phyloP scores from a whole-genome alignment of 352 stramenopile species.

The Phytophthora litchii region DNA sequence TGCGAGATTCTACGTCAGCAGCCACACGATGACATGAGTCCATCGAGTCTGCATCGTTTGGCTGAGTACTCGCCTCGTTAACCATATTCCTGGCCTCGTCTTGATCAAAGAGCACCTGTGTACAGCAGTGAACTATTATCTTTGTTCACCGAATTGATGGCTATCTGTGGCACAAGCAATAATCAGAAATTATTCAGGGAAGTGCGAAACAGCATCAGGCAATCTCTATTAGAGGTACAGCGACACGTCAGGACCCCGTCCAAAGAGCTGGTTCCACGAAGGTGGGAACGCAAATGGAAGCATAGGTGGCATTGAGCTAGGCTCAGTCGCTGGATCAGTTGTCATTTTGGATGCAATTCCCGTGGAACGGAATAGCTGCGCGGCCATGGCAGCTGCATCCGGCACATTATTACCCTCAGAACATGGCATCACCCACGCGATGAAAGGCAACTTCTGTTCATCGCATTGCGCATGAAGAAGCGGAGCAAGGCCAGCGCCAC shows the following conservation, averaged over 20 bases:
- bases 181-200: conserved; percentile 5
- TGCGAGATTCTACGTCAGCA: conserved; percentile 4
- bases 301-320: conserved; percentile 8
- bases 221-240: conserved; percentile 56
- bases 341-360: conserved; percentile 21
- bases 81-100: conserved; percentile 2
- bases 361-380: conserved; percentile 57
- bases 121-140: too few relatives aligned
- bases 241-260: conserved; percentile 55
- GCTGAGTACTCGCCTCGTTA: background rate
- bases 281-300: conserved; percentile 56
- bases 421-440: conserved; percentile 72
- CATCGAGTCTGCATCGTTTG: background rate
- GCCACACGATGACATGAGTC: conserved; percentile 1
- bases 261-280: conserved; percentile 75
- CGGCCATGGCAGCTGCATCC: conserved; percentile 61
- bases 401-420: conserved; percentile 84
- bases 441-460: conserved; percentile 42
- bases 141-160: too few relatives aligned
- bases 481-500: conserved; percentile 64
- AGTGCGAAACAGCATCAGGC: conserved; percentile 6
- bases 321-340: conserved; percentile 19
- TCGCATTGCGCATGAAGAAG: conserved; percentile 52
- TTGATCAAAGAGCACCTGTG: too few relatives aligned
- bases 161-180: background rate